A percentile compares a stretch with the other conserved stretches of the same genome.
Evolutionary conservation across 495 filamentous ascomycete genomes (phyloP).

Genomic region (Filosporella fistucella): DNA sequence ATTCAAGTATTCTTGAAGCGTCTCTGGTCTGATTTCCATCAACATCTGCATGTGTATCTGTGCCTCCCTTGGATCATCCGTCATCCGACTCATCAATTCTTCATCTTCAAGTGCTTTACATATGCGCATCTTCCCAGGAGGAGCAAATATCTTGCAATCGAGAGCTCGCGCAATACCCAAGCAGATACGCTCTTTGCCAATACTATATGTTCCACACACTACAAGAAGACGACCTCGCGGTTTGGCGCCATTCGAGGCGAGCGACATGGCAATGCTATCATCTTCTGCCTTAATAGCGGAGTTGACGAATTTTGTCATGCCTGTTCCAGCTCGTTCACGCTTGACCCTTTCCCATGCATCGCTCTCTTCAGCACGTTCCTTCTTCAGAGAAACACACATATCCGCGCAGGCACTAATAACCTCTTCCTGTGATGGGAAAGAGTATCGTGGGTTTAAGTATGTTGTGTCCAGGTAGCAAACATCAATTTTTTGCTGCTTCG

Average conservation of each 20-base stretch:
- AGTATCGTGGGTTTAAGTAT: constrained; percentile 92
- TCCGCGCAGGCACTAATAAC: constrained; percentile 86
- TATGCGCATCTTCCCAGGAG: constrained; percentile 75
- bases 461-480: constrained; percentile 96
- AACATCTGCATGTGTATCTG: constrained; percentile 98
- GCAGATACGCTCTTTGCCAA: constrained; percentile 97
- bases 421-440: constrained; percentile 83
- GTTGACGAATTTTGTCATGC: constrained; percentile 61
- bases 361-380: constrained; percentile 43
- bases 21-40: constrained; percentile 84
- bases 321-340: constrained; percentile 39
- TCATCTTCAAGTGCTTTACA: constrained; percentile 80
- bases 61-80: constrained; percentile 72
- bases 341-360: constrained; percentile 49
- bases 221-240: constrained; percentile 63
- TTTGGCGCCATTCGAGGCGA: constrained; percentile 18
- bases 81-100: constrained; percentile 72
- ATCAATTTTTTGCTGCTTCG: constrained; percentile 80
- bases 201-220: constrained; percentile 93
- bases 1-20: constrained; percentile 82
- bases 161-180: constrained; percentile 85
- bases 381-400: constrained; percentile 72
- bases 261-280: constrained; percentile 25
- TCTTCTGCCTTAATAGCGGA: constrained; percentile 25
- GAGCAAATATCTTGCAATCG: constrained; percentile 84